These are phyloP conservation scores for Falciphora oryzae DNA, from an alignment of 2,329 filamentous ascomycete species.

Conservation along the genomic window DNA sequence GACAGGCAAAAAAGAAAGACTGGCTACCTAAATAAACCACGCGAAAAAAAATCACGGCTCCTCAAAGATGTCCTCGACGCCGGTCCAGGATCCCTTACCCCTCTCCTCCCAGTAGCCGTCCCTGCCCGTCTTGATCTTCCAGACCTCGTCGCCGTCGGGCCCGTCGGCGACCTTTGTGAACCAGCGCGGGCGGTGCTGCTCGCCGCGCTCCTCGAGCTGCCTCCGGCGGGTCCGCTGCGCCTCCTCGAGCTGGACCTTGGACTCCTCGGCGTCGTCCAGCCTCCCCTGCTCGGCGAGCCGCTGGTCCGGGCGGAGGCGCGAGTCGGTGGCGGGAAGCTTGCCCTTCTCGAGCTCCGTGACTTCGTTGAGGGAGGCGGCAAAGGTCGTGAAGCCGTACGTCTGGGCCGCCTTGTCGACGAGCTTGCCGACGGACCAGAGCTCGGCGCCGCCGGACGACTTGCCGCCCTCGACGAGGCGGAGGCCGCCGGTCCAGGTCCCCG, in stretches of 20 bases:
- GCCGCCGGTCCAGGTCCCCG: constrained; percentile 78
- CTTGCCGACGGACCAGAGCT: constrained; percentile 72
- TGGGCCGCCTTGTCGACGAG: constrained; percentile 74
- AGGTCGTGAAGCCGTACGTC: constrained; percentile 82
- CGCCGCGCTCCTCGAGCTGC: constrained; percentile 68
- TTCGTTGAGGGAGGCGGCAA: constrained; percentile 83
- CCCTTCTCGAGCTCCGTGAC: constrained; percentile 72
- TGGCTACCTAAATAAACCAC: neutral
- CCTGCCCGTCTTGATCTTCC: constrained; percentile 72
- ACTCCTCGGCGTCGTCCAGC: constrained; percentile 73
- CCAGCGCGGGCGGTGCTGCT: constrained; percentile 73
- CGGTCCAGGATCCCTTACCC: constrained; percentile 59
- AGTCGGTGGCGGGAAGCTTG: constrained; percentile 75
- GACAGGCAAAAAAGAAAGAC: too few species aligned
- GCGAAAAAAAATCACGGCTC: neutral
- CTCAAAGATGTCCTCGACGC: constrained; percentile 46
- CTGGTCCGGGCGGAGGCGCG: constrained; percentile 80
- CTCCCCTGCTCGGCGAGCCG: constrained; percentile 75
- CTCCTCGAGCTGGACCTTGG: constrained; percentile 83
- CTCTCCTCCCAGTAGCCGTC: constrained; percentile 94
- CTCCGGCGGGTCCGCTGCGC: constrained; percentile 69
- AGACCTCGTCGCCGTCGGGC: constrained; percentile 59
- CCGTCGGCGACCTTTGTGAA: constrained; percentile 66
- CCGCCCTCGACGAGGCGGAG: constrained; percentile 51
- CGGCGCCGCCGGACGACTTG: constrained; percentile 48